Evolutionary conservation across 495 filamentous ascomycete species (phyloP).

Genomic region (Cairneyella variabilis): DNA sequence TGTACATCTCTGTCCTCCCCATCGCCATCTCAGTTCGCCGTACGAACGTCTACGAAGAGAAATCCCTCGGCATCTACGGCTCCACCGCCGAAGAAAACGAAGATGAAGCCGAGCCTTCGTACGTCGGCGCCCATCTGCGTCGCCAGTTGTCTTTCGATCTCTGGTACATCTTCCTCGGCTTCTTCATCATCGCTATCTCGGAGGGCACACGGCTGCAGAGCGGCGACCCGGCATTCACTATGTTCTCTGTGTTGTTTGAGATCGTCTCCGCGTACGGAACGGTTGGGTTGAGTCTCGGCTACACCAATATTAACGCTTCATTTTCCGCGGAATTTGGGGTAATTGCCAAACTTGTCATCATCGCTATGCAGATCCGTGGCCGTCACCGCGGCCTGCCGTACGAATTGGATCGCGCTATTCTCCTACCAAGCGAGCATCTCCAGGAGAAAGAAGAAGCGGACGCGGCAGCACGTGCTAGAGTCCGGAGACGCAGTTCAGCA

Average conservation of each 20-base stretch:
- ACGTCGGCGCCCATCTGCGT: constrained; percentile 83
- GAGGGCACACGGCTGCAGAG: constrained; percentile 63
- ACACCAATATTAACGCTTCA: constrained; percentile 65
- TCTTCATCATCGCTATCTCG: constrained; percentile 82
- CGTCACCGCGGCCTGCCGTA: constrained; percentile 91
- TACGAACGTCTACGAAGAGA: constrained; percentile 97
- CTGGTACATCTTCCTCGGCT: constrained; percentile 88
- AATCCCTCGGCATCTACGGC: constrained; percentile 77
- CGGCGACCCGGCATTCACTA: constrained; percentile 54
- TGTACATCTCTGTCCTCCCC: constrained; percentile 97
- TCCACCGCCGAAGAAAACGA: constrained; percentile 43
- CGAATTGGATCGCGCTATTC: constrained; percentile 83
- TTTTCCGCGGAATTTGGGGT: constrained; percentile 76
- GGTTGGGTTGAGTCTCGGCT: constrained; percentile 86
- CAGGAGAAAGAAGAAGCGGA: constrained; percentile 36
- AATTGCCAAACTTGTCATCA: constrained; percentile 85
- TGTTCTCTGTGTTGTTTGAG: constrained; percentile 85
- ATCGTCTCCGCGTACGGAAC: constrained; percentile 92
- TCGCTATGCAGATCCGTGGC: constrained; percentile 90
- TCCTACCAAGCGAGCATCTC: constrained; percentile 74
- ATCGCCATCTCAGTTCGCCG: constrained; percentile 90
- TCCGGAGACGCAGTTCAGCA: constrained; percentile 10
- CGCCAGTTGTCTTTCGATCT: constrained; percentile 90
- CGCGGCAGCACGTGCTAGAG: constrained; percentile 1
- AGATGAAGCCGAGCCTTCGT: constrained; percentile 58